These are phyloP conservation scores for Fusarium irregulare DNA, from an alignment of 2,329 filamentous ascomycete genomes.

Conservation along the genomic window DNA sequence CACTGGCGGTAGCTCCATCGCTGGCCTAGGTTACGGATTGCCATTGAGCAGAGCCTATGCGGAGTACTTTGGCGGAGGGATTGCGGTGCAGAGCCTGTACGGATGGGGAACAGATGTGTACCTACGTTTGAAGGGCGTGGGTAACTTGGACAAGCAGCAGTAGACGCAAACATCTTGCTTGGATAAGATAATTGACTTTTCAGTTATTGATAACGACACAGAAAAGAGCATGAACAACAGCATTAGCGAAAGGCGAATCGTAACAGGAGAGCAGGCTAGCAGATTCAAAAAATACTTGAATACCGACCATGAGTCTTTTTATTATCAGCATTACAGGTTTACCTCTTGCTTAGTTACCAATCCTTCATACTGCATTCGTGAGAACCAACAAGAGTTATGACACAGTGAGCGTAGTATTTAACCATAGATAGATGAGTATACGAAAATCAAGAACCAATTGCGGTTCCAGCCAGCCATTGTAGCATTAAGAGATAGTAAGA, in stretches of 20 bases:
- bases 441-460: slow-evolving; percentile 23
- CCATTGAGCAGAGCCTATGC: slow-evolving; percentile 93
- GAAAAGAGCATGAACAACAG: neutral
- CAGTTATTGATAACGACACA: neutral
- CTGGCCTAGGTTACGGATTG: slow-evolving; percentile 91
- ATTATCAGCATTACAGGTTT: neutral
- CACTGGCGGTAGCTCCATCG: slow-evolving; percentile 83
- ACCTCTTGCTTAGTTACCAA: neutral
- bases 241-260: neutral
- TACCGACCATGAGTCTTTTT: neutral
- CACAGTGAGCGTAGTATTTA: neutral
- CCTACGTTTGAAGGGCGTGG: slow-evolving; percentile 71
- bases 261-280: neutral
- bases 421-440: slow-evolving; percentile 27
- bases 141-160: slow-evolving; percentile 58
- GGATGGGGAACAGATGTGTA: slow-evolving; percentile 88
- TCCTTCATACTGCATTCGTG: neutral
- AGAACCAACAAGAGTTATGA: neutral
- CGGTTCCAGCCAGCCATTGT: slow-evolving; percentile 34
- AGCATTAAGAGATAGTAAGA: slow-evolving; percentile 39
- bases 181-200: neutral
- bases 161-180: neutral
- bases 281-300: neutral
- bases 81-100: slow-evolving; percentile 93
- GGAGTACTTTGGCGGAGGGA: slow-evolving; percentile 97